A percentile compares a stretch with the other conserved stretches of the same genome.
These are phyloP conservation scores for Coffea eugenioides DNA, from an alignment of 257 asterid genomes.

Conservation along the genomic window DNA sequence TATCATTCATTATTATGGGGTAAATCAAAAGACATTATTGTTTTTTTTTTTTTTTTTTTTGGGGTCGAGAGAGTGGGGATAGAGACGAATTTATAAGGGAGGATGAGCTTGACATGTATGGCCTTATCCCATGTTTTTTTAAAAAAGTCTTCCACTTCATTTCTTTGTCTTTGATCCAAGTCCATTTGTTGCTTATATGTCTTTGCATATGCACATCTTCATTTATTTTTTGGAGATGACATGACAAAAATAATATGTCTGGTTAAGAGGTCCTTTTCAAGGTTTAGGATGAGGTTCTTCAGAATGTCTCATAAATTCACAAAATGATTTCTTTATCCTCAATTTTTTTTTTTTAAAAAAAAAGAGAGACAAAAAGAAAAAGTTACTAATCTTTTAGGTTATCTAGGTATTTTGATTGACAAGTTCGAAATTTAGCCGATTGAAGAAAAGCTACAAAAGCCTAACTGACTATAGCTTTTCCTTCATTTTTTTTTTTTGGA, in stretches of 20 bases:
- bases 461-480: background rate
- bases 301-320: background rate
- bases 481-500: no score
- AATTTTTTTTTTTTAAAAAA: no score
- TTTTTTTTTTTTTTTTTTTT: no score
- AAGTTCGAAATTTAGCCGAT: background rate
- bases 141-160: background rate
- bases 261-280: constrained; percentile 1
- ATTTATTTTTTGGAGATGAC: background rate
- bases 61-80: background rate
- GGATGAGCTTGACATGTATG: background rate
- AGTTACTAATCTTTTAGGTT: background rate
- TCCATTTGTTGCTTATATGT: constrained; percentile 7
- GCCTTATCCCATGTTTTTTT: background rate
- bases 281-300: background rate
- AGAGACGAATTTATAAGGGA: background rate
- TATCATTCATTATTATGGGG: background rate
- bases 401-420: background rate
- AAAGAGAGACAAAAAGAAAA: background rate
- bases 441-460: background rate
- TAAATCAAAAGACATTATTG: background rate
- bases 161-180: background rate
- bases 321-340: no score
- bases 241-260: background rate
- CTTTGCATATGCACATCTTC: background rate